Conservation (phyloP, 2,329 filamentous ascomycete genomes). For the Didymella glomerata region DNA sequence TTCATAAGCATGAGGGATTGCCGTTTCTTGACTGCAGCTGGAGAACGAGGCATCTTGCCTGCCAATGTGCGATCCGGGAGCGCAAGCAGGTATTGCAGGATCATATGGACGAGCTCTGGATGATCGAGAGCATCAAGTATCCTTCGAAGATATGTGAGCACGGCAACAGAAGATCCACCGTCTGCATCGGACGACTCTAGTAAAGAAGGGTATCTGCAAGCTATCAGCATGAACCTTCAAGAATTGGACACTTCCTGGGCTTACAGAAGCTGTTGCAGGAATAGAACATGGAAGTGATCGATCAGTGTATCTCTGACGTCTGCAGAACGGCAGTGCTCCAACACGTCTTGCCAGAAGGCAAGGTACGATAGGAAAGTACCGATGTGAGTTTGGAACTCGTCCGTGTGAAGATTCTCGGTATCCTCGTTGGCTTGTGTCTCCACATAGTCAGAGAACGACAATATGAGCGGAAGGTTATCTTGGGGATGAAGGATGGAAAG, state of each 20-base stretch:
- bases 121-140: constrained; percentile 93
- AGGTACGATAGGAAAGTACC: constrained; percentile 94
- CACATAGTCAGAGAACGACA: constrained; percentile 88
- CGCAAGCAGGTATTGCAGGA: constrained; percentile 89
- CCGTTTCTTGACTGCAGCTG: constrained; percentile 77
- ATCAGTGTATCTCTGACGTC: constrained; percentile 93
- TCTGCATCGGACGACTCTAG: constrained; percentile 97
- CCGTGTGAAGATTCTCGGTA: constrained; percentile 76
- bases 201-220: constrained; percentile 83
- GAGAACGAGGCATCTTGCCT: constrained; percentile 50
- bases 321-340: constrained; percentile 91
- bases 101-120: constrained; percentile 91
- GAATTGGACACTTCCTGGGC: constrained; percentile 39
- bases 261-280: constrained; percentile 90
- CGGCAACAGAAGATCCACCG: constrained; percentile 94
- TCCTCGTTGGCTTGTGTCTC: constrained; percentile 71
- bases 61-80: constrained; percentile 67
- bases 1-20: constrained; percentile 89
- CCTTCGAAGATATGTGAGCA: constrained; percentile 88
- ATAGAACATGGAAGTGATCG: constrained; percentile 97
- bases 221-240: constrained; percentile 22
- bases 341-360: constrained; percentile 96
- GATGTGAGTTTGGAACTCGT: constrained; percentile 83
- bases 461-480: constrained; percentile 79
- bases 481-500: constrained; percentile 80